These are phyloP conservation scores for Taiozyma onychis DNA, from an alignment of 1,139 yeast species.

Conservation along the genomic window DNA sequence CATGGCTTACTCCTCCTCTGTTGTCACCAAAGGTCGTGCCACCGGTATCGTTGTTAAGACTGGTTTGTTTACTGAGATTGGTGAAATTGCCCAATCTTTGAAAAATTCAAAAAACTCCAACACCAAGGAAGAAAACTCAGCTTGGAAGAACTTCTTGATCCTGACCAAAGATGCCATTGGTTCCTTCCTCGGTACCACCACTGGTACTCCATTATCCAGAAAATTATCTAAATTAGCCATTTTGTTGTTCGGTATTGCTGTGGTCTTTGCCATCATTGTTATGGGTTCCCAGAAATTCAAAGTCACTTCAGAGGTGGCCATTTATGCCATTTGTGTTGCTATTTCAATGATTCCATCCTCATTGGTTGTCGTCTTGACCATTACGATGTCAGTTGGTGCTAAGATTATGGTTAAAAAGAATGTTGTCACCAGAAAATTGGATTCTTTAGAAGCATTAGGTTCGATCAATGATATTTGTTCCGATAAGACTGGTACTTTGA, in stretches of 20 bases:
- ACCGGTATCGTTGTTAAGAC: conserved; percentile 62
- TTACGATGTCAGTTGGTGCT: conserved; percentile 85
- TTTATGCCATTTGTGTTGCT: conserved; percentile 80
- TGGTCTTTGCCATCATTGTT: conserved; percentile 69
- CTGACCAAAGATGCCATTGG: conserved; percentile 52
- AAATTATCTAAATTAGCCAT: conserved; percentile 68
- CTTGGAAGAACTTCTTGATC: conserved; percentile 25
- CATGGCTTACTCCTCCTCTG: conserved; percentile 66
- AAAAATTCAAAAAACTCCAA: conserved; percentile 32
- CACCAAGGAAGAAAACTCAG: conserved; percentile 44
- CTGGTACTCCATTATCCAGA: conserved; percentile 74
- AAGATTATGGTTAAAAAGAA: conserved; percentile 67
- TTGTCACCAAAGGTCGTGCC: conserved; percentile 75
- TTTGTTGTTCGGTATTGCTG: conserved; percentile 63
- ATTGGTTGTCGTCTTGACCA: conserved; percentile 72
- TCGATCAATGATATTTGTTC: conserved; percentile 80
- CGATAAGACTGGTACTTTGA: conserved; percentile 78
- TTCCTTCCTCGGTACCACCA: conserved; percentile 65
- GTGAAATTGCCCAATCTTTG: conserved; percentile 66
- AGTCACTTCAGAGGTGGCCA: conserved; percentile 68
- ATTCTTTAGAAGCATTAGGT: conserved; percentile 75
- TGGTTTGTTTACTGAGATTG: conserved; percentile 71
- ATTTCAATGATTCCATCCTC: conserved; percentile 83
- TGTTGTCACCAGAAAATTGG: conserved; percentile 74
- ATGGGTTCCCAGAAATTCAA: conserved; percentile 71